A percentile compares a stretch with the other conserved stretches of the same genome.
Evolutionary conservation across 2,329 filamentous ascomycete genomes (phyloP).

Genomic region (Paramyrothecium roridum): DNA sequence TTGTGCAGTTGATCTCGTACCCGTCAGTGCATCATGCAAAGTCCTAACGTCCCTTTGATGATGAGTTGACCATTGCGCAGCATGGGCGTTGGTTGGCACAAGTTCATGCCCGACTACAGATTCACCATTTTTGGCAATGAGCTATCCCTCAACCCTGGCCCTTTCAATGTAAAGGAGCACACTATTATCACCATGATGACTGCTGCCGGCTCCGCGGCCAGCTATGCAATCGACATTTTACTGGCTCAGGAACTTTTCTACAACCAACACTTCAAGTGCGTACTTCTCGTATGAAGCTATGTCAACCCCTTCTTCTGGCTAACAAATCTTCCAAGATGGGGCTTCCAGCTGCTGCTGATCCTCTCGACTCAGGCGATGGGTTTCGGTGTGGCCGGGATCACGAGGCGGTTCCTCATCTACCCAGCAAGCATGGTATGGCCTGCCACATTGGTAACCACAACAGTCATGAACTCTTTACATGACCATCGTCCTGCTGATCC

Average conservation of each 20-base stretch:
- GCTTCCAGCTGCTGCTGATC: constrained; percentile 54
- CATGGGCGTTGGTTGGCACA: constrained; percentile 41
- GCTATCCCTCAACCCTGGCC: constrained; percentile 45
- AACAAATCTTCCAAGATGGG: constrained; percentile 44
- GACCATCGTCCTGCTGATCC: constrained; percentile 37
- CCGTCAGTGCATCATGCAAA: constrained; percentile 11
- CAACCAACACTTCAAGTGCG: constrained; percentile 9
- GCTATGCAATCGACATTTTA: constrained; percentile 38
- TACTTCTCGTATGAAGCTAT: not conserved
- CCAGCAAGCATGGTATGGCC: constrained; percentile 64
- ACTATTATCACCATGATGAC: constrained; percentile 52
- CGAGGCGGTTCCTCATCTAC: constrained; percentile 53
- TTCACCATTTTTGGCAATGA: constrained; percentile 37
- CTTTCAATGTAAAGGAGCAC: constrained; percentile 52
- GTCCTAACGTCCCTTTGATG: no score
- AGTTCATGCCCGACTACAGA: constrained; percentile 33
- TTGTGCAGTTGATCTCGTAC: constrained; percentile 38
- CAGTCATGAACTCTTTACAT: constrained; percentile 43
- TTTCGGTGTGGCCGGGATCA: constrained; percentile 56
- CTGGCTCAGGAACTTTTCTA: constrained; percentile 42
- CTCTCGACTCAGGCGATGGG: constrained; percentile 59
- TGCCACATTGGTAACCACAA: constrained; percentile 41
- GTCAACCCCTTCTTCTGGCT: not conserved
- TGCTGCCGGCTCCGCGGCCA: constrained; percentile 46
- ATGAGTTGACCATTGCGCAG: not conserved